Conservation (phyloP, 1,139 yeast genomes). For the Geotrichum bryndzae region DNA sequence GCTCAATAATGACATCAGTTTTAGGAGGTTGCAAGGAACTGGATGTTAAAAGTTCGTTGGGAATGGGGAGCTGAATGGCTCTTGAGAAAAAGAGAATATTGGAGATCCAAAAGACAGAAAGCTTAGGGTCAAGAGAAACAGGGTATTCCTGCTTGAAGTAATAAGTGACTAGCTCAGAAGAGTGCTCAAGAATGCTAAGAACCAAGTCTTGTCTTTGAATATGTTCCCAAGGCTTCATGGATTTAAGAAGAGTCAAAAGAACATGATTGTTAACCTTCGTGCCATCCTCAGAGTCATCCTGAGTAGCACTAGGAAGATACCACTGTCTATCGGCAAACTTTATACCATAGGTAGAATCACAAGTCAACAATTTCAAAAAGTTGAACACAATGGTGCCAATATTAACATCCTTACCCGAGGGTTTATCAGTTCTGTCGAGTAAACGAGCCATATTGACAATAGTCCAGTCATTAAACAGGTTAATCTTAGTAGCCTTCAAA, state of each 20-base stretch:
- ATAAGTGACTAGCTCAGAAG: conserved; percentile 71
- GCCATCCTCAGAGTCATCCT: conserved; percentile 11
- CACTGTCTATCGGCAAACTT: conserved; percentile 55
- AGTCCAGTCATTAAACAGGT: conserved; percentile 73
- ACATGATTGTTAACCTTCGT: conserved; percentile 47
- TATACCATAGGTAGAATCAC: conserved; percentile 55
- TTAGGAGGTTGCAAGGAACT: conserved; percentile 25
- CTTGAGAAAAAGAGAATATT: conserved; percentile 58
- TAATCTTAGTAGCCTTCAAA: conserved; percentile 64
- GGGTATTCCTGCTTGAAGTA: conserved; percentile 50
- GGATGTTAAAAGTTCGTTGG: conserved; percentile 30
- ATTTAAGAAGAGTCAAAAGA: conserved; percentile 54
- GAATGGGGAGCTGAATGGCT: conserved; percentile 51
- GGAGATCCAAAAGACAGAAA: conserved; percentile 78
- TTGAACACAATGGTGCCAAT: conserved; percentile 35
- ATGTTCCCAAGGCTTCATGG: conserved; percentile 79
- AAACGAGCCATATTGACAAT: conserved; percentile 53
- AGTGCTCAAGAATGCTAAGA: conserved; percentile 44
- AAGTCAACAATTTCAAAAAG: conserved; percentile 47
- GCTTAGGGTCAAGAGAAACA: conserved; percentile 60
- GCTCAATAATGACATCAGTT: conserved; percentile 42
- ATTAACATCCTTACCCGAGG: conserved; percentile 25
- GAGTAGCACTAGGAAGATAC: conserved; percentile 41
- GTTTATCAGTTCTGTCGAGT: conserved; percentile 38
- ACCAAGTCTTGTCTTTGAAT: conserved; percentile 53